phyloP scores from a whole-genome alignment of 2,329 filamentous ascomycete species.

The Xylaria sp. region DNA sequence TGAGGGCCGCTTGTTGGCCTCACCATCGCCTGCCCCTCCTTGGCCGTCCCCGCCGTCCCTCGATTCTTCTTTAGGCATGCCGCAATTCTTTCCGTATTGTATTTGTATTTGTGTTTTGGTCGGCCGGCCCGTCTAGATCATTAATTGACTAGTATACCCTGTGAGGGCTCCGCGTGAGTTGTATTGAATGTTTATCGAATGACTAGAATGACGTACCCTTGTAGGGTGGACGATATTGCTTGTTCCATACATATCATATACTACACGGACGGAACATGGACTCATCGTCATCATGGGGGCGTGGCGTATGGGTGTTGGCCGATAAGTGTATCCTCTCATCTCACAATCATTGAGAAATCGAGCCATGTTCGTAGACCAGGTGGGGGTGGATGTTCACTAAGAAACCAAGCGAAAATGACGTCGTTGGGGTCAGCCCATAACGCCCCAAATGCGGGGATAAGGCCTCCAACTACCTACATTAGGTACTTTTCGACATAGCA shows the following conservation, averaged over 20 bases:
- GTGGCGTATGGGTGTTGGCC: slow-evolving; percentile 16
- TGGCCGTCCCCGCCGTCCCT: slow-evolving; percentile 5
- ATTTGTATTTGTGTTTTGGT: not conserved
- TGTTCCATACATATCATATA: slow-evolving; percentile 5
- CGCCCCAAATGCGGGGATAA: too few species aligned
- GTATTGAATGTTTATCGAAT: not conserved
- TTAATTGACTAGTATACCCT: not conserved
- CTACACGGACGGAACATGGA: not conserved
- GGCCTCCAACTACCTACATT: too few species aligned
- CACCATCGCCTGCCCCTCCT: slow-evolving; percentile 23
- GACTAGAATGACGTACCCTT: slow-evolving; percentile 19
- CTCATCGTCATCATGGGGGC: slow-evolving; percentile 22
- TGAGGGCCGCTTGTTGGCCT: slow-evolving; percentile 38
- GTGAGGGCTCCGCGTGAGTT: not conserved
- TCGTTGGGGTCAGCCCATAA: slow-evolving; percentile 10
- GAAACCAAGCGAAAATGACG: slow-evolving; percentile 27
- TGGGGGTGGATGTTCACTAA: slow-evolving; percentile 21
- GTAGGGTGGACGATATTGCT: not conserved
- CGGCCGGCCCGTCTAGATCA: not conserved
- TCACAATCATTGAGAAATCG: not conserved
- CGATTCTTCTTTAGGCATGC: slow-evolving; percentile 25
- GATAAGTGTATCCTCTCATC: not conserved
- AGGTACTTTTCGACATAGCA: too few species aligned
- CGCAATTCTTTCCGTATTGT: not conserved
- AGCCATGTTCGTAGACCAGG: slow-evolving; percentile 7